Evolutionary conservation across 495 filamentous ascomycete genomes (phyloP).

Genomic region (Trichoderma gamsii): DNA sequence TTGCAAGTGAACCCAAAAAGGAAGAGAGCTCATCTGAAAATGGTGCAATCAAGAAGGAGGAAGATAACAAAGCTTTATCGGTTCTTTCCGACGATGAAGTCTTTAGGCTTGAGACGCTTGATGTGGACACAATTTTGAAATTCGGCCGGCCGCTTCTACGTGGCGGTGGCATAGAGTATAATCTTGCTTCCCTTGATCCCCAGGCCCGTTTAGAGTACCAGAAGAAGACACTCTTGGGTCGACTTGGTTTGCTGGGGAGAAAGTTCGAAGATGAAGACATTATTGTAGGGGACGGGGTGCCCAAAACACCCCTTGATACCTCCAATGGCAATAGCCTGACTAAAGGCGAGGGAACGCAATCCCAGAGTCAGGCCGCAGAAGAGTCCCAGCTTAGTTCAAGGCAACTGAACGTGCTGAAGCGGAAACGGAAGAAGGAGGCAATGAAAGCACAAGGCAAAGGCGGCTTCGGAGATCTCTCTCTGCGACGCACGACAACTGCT

Average conservation of each 20-base stretch:
- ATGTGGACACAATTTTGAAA: slow-evolving; percentile 70
- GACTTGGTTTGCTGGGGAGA: slow-evolving; percentile 73
- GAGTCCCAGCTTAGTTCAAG: slow-evolving; percentile 77
- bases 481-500: slow-evolving; percentile 55
- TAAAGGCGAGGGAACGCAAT: slow-evolving; percentile 29
- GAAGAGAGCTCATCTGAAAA: slow-evolving; percentile 37
- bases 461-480: slow-evolving; percentile 83
- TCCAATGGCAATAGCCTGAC: slow-evolving; percentile 37
- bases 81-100: slow-evolving; percentile 44
- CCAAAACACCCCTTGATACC: slow-evolving; percentile 37
- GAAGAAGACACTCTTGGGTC: slow-evolving; percentile 76
- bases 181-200: slow-evolving; percentile 73
- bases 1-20: slow-evolving; percentile 39
- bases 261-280: slow-evolving; percentile 82
- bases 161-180: slow-evolving; percentile 77
- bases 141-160: slow-evolving; percentile 76
- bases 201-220: slow-evolving; percentile 72
- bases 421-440: slow-evolving; percentile 78
- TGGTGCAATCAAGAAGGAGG: slow-evolving; percentile 46
- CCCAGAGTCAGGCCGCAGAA: slow-evolving; percentile 33
- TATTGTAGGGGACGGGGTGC: slow-evolving; percentile 36
- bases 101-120: slow-evolving; percentile 67
- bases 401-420: slow-evolving; percentile 88
- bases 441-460: slow-evolving; percentile 60
- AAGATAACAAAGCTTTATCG: slow-evolving; percentile 30